Evolutionary conservation across 108 stramenopile species (phyloP).

Genomic region (Craspedostauros australis): DNA sequence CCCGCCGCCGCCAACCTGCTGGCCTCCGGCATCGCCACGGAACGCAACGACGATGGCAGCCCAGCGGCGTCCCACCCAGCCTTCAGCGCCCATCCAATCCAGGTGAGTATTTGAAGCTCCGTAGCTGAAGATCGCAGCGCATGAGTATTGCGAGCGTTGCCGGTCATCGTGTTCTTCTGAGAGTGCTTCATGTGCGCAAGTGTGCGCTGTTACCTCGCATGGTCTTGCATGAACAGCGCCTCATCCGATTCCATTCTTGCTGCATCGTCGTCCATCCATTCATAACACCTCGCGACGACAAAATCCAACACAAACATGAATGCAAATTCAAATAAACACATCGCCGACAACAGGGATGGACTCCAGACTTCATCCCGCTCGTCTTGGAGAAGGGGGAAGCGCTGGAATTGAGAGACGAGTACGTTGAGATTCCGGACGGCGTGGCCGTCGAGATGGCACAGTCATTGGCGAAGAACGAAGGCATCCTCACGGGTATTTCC

Average conservation of each 20-base stretch:
- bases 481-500: slow-evolving; percentile 66
- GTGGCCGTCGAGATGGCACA: slow-evolving; percentile 47
- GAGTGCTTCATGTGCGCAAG: too few species aligned
- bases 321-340: too few species aligned
- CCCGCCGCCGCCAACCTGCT: slow-evolving; percentile 60
- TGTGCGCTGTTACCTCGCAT: too few species aligned
- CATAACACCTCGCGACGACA: too few species aligned
- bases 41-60: slow-evolving; percentile 45
- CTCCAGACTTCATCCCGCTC: slow-evolving; percentile 77
- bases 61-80: slow-evolving; percentile 45
- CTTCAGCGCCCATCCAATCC: slow-evolving; percentile 28
- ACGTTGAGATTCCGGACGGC: slow-evolving; percentile 37
- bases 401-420: slow-evolving; percentile 33
- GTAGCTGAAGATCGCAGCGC: not conserved
- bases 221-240: too few species aligned
- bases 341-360: slow-evolving; percentile 58
- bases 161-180: too few species aligned
- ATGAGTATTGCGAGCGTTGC: not conserved
- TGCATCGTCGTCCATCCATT: too few species aligned
- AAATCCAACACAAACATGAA: too few species aligned
- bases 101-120: not conserved
- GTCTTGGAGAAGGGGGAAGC: slow-evolving; percentile 42
- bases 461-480: slow-evolving; percentile 70
- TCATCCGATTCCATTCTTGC: too few species aligned
- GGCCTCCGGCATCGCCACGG: slow-evolving; percentile 46